Evolutionary conservation across 139 green algal species (phyloP), one percentile per base, ranked within the genome.

Genomic region (Picochlorum sp.): DNA sequence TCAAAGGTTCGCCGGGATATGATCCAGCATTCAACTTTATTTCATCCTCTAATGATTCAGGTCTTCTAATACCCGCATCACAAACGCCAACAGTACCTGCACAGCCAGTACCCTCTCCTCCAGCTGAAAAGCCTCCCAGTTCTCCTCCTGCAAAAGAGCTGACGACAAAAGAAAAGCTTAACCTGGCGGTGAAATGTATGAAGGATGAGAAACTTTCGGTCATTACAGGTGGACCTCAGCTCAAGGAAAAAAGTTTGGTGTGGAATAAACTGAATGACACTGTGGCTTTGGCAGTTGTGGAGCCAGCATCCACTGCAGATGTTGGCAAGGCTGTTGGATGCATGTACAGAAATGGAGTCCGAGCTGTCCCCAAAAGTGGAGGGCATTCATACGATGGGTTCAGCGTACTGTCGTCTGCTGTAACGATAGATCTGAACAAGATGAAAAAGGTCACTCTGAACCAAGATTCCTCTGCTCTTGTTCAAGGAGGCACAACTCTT

Each of bases 181-280:
- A 20, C 16, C 0, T 26, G 16, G 47, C 18, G 3, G 20, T 59
- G 1, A 26, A 59, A 34, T 59, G 21, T 59, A 59, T 38, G n/a
- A 59, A 59, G 26, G 51, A 18, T 59, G 10, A 59, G 14, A 38
- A 59, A 18, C 15, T 59, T 30, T 8, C n/a, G 0, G 20, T 59
- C 23, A 18, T 34, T 6, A 59, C 20, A 30, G 51, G 51, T 16
- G 51, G 23, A 4, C 15, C 6, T 34, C 6, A 7, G 1, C 13
- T 30, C 6, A 28, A 41, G 26, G 51, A 11, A 30, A 59, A 23
- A 14, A 59, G 15, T 9, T 24, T 59, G 6, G 23, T 59, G 26
- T 59, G 51, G 51, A 59, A 59, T 28, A 59, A 59, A 28, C 10
- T 59, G 20, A 59, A 59, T 59, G 31, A 20, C 13, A 59, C 20